Conservation (phyloP, 2,329 filamentous ascomycete species). For the Tothia fuscella region DNA sequence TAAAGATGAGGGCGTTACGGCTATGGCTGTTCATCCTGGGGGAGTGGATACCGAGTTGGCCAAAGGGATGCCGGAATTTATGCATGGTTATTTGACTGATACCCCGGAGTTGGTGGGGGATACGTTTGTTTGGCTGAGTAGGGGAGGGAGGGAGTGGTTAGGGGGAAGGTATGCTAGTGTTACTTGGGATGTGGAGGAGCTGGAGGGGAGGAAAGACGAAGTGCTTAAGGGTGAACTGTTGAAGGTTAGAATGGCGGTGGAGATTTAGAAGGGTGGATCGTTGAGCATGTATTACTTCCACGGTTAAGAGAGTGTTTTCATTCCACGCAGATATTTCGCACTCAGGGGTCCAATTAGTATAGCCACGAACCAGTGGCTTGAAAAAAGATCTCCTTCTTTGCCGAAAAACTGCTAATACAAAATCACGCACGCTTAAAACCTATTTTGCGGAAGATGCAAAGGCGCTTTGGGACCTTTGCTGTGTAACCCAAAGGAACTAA, state of each 20-base stretch:
- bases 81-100: conserved; percentile 10
- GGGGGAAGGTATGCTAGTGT: conserved; percentile 16
- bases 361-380: too few species aligned
- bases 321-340: too few species aligned
- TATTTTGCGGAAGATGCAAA: too few species aligned
- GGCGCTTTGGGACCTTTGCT: too few species aligned
- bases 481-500: too few species aligned
- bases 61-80: conserved; percentile 3
- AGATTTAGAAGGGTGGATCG: too few species aligned
- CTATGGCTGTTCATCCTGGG: conserved; percentile 8
- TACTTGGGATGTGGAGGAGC: conserved; percentile 8
- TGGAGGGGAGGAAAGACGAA: conserved; percentile 1
- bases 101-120: conserved; percentile 17
- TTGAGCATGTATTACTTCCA: too few species aligned
- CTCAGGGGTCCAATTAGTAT: too few species aligned
- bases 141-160: conserved; percentile 19
- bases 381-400: too few species aligned
- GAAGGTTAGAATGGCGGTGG: conserved; percentile 9
- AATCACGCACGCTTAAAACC: too few species aligned
- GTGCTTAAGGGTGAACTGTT: conserved; percentile 4
- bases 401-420: too few species aligned
- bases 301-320: too few species aligned
- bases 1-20: conserved; percentile 4
- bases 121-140: conserved; percentile 17
- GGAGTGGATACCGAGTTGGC: conserved; percentile 8